These are phyloP conservation scores for Sporisorium reilianum DNA, from an alignment of 1,284 basidiomycete species.

Conservation along the genomic window DNA sequence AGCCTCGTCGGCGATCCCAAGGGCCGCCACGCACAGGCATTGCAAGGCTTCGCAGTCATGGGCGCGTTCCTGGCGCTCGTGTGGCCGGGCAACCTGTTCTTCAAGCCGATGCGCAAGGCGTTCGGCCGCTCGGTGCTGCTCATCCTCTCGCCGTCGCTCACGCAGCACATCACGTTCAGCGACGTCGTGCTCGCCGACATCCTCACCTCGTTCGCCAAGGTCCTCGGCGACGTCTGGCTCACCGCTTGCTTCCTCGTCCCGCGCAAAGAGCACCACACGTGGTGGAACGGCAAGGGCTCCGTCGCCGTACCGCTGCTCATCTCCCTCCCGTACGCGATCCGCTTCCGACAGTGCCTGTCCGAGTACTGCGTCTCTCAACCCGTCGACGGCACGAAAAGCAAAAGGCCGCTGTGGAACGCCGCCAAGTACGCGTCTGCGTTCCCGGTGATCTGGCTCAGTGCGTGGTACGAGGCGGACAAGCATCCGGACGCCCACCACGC, in stretches of 20 bases:
- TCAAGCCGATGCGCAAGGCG: slow-evolving; percentile 38
- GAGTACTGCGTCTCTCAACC: slow-evolving; percentile 74
- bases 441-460: slow-evolving; percentile 84
- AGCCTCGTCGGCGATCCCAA: slow-evolving; percentile 45
- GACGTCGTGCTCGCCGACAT: slow-evolving; percentile 96
- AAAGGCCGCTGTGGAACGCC: slow-evolving; percentile 84
- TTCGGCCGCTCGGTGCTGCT: slow-evolving; percentile 72
- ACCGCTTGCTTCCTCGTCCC: slow-evolving; percentile 82
- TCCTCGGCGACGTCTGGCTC: slow-evolving; percentile 93
- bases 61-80: slow-evolving; percentile 40
- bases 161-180: slow-evolving; percentile 81
- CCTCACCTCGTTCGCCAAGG: slow-evolving; percentile 95
- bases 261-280: slow-evolving; percentile 58
- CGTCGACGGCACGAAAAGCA: slow-evolving; percentile 67
- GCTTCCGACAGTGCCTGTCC: slow-evolving; percentile 90
- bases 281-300: slow-evolving; percentile 63
- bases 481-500: slow-evolving; percentile 19
- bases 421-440: slow-evolving; percentile 96
- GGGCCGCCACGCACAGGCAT: slow-evolving; percentile 59
- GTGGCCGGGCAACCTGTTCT: slow-evolving; percentile 62
- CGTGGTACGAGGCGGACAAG: slow-evolving; percentile 51
- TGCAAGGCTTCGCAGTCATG: slow-evolving; percentile 58
- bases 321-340: slow-evolving; percentile 89
- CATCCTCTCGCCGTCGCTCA: slow-evolving; percentile 78
- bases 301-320: slow-evolving; percentile 82